Percentiles rank a stretch among this genome's conserved stretches.
Evolutionary conservation across 2,329 filamentous ascomycete genomes (phyloP).

Genomic region (Orbilia ellipsospora): DNA sequence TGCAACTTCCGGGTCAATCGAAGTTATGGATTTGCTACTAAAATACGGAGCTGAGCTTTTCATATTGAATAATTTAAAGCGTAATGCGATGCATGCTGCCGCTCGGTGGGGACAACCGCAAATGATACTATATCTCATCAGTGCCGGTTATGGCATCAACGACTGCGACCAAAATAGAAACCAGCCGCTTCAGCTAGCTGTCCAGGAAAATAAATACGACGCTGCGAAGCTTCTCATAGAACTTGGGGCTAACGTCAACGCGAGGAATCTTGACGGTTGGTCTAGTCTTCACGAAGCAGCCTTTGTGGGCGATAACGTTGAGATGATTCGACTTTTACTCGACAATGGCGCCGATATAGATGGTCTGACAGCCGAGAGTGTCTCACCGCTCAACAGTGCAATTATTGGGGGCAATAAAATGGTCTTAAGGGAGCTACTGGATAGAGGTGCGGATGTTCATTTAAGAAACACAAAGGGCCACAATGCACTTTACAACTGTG

Average conservation of each 20-base stretch:
- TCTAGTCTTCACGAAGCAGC: conserved; percentile 36
- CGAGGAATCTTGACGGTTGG: conserved; percentile 29
- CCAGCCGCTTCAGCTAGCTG: conserved; percentile 28
- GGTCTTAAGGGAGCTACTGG: conserved; percentile 14
- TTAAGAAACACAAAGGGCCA: conserved; percentile 2
- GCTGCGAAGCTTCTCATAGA: conserved; percentile 27
- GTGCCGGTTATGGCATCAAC: conserved; percentile 19
- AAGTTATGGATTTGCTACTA: conserved; percentile 22
- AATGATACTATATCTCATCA: conserved; percentile 34
- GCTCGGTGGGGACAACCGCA: conserved; percentile 25
- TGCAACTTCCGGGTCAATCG: conserved; percentile 24
- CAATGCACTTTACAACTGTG: conserved; percentile 22
- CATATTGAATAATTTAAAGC: conserved; percentile 1
- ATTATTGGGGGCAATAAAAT: conserved; percentile 19
- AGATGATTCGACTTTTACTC: conserved; percentile 26
- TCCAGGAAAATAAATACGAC: conserved; percentile 16
- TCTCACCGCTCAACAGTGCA: conserved; percentile 25
- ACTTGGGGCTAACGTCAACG: conserved; percentile 31
- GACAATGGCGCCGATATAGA: conserved; percentile 38
- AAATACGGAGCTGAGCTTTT: conserved; percentile 33
- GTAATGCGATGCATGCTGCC: conserved; percentile 28
- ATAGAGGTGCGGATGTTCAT: conserved; percentile 16
- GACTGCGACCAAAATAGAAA: conserved; percentile 22
- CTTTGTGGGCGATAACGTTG: conserved; percentile 13
- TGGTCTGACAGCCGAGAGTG: neutral